Evolutionary conservation across 2,329 filamentous ascomycete species (phyloP).

Genomic region (Aspergillus hiratsukae): DNA sequence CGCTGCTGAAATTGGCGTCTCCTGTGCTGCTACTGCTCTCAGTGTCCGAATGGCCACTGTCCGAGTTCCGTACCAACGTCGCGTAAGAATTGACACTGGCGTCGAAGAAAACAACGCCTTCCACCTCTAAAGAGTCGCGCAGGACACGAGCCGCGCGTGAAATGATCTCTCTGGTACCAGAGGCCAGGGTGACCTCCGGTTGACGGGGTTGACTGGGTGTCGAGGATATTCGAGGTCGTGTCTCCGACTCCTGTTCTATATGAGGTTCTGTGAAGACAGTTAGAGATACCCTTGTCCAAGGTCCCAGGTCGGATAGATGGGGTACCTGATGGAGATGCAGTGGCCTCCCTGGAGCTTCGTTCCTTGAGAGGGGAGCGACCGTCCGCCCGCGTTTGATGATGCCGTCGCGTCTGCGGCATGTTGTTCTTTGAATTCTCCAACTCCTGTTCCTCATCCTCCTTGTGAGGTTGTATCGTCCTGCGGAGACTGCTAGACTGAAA

Average conservation of each 20-base stretch:
- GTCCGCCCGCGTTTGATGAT: not conserved
- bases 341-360: not conserved
- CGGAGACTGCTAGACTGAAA: constrained; percentile 4
- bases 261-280: not conserved
- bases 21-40: not conserved
- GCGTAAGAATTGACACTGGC: constrained; percentile 15
- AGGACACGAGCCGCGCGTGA: constrained; percentile 45
- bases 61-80: constrained; percentile 9
- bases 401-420: not conserved
- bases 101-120: constrained; percentile 35
- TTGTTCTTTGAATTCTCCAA: not conserved
- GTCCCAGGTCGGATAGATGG: not conserved
- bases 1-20: not conserved
- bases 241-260: not conserved
- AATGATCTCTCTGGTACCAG: constrained; percentile 30
- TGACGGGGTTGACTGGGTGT: not conserved
- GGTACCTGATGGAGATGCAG: not conserved
- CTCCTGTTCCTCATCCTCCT: constrained; percentile 7
- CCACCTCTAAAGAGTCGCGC: constrained; percentile 38
- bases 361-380: not conserved
- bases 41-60: constrained; percentile 1
- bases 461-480: constrained; percentile 2
- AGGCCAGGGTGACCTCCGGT: constrained; percentile 8
- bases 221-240: not conserved
- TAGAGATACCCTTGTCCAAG: not conserved